A percentile compares a stretch with the other conserved stretches of the same genome.
Evolutionary conservation across 1,284 basidiomycete species (phyloP).

Genomic region (Ceratorhiza oryzae-sativae): DNA sequence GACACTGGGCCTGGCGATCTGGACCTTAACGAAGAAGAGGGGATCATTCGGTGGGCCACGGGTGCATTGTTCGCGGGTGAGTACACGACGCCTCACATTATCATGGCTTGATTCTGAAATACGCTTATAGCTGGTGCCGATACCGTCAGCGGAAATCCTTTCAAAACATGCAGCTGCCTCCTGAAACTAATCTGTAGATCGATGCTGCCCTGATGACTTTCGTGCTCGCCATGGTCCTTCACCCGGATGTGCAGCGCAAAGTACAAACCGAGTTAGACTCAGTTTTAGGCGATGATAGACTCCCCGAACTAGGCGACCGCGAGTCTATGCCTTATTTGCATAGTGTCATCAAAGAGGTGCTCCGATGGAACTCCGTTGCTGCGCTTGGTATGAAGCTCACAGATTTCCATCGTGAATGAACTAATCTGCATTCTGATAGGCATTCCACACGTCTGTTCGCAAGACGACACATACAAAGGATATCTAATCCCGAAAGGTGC

Average conservation of each 20-base stretch:
- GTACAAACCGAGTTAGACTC: constrained; percentile 50
- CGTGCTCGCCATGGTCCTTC: constrained; percentile 47
- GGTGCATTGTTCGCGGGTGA: neutral
- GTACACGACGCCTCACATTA: neutral
- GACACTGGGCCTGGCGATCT: neutral
- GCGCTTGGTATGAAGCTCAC: constrained; percentile 41
- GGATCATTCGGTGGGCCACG: neutral
- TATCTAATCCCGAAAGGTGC: constrained; percentile 41
- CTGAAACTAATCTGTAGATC: constrained; percentile 40
- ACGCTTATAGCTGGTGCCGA: neutral
- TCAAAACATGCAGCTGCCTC: too few species aligned
- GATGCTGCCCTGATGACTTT: constrained; percentile 44
- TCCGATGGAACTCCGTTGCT: constrained; percentile 48
- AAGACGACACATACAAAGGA: constrained; percentile 40
- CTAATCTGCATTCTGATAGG: neutral
- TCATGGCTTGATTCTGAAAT: neutral
- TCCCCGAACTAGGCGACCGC: constrained; percentile 49
- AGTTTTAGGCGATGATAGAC: constrained; percentile 45
- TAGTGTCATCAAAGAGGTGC: constrained; percentile 48
- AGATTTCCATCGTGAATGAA: neutral
- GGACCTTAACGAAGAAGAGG: neutral
- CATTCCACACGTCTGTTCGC: constrained; percentile 13
- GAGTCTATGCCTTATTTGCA: constrained; percentile 47
- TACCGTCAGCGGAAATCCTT: neutral
- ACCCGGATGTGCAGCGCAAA: constrained; percentile 45